phyloP scores from a whole-genome alignment of 768 basidiomycete genomes.

The Xerocomellus intermedius region DNA sequence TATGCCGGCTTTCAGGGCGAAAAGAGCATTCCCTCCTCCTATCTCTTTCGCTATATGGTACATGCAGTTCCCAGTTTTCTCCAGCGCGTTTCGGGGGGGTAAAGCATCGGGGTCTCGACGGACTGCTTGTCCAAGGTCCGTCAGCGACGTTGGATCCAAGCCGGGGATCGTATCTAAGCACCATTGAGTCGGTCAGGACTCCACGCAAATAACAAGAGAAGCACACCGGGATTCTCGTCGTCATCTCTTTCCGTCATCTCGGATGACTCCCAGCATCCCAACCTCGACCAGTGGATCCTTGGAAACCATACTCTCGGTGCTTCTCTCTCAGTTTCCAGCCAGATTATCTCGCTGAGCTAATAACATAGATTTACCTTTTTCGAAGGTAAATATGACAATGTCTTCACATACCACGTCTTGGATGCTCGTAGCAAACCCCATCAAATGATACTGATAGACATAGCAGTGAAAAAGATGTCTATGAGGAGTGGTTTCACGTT shows the following conservation, averaged over 20 bases:
- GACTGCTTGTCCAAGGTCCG: conserved; percentile 56
- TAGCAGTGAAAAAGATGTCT: conserved; percentile 73
- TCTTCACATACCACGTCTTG: conserved; percentile 33
- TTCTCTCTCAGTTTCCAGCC: conserved; percentile 49
- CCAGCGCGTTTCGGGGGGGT: conserved; percentile 61
- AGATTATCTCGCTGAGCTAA: conserved; percentile 57
- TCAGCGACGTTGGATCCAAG: conserved; percentile 38
- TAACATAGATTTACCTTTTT: neutral
- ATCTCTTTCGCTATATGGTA: conserved; percentile 43
- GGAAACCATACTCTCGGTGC: conserved; percentile 59
- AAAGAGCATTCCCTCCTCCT: conserved; percentile 59
- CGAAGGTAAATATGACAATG: neutral
- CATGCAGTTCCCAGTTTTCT: conserved; percentile 46
- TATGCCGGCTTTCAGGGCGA: conserved; percentile 68
- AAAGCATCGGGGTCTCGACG: conserved; percentile 73
- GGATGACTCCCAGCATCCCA: conserved; percentile 46
- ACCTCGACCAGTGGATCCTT: conserved; percentile 25
- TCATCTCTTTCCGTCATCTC: conserved; percentile 49
- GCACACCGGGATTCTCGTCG: conserved; percentile 66
- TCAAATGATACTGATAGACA: conserved; percentile 61
- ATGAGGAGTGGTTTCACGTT: conserved; percentile 54
- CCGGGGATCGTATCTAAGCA: conserved; percentile 56
- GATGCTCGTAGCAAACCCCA: conserved; percentile 36
- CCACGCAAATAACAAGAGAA: neutral
- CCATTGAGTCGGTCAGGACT: neutral